Evolutionary conservation across 1,139 yeast species (phyloP).

Genomic region (Zygosaccharomyces pseudobailii): DNA sequence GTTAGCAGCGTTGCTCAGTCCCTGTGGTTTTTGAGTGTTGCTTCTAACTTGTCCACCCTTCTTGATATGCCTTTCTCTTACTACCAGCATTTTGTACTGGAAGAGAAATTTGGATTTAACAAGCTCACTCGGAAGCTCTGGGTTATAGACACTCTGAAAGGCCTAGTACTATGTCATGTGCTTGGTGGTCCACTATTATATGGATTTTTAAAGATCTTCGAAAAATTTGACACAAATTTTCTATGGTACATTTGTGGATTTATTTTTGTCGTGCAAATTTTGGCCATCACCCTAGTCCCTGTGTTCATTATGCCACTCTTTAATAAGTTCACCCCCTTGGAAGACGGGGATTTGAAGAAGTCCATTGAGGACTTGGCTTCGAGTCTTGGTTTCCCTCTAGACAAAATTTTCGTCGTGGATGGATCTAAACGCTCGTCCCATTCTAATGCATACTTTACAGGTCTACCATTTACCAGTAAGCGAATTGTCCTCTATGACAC

Average conservation of each 20-base stretch:
- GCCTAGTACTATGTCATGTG: conserved; percentile 46
- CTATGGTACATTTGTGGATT: conserved; percentile 74
- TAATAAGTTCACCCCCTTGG: conserved; percentile 84
- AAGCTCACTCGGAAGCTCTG: conserved; percentile 71
- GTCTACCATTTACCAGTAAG: conserved; percentile 87
- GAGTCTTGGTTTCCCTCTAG: conserved; percentile 75
- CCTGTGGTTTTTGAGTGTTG: conserved; percentile 52
- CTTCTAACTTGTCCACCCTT: conserved; percentile 47
- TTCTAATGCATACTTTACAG: conserved; percentile 93
- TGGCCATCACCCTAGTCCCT: conserved; percentile 71
- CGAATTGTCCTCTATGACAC: conserved; percentile 93
- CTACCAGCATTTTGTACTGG: conserved; percentile 80
- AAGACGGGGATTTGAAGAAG: conserved; percentile 80
- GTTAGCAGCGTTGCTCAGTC: conserved; percentile 65
- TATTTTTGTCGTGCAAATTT: conserved; percentile 63
- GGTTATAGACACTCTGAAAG: conserved; percentile 66
- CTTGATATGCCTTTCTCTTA: conserved; percentile 63
- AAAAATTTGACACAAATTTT: conserved; percentile 72
- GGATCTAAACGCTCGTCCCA: conserved; percentile 95
- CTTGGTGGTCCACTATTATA: conserved; percentile 72
- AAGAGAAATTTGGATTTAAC: conserved; percentile 90
- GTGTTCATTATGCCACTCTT: conserved; percentile 85
- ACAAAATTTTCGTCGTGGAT: conserved; percentile 80
- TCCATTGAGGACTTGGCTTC: conserved; percentile 78
- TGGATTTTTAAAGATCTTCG: conserved; percentile 74